These are phyloP conservation scores for Leccinum incarnatum DNA, from an alignment of 768 basidiomycete species.

Conservation along the genomic window DNA sequence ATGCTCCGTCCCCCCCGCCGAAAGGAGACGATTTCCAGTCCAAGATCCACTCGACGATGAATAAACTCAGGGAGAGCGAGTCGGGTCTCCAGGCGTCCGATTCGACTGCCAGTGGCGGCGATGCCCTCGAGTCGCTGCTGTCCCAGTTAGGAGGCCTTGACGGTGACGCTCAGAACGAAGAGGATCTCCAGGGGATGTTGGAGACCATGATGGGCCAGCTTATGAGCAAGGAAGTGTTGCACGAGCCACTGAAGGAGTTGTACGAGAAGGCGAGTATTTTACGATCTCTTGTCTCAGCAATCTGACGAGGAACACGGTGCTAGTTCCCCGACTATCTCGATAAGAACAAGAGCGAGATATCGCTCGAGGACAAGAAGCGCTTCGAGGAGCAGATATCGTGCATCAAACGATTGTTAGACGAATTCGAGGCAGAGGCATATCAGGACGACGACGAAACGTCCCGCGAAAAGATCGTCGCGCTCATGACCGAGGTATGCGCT, in stretches of 20 bases:
- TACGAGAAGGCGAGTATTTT: slow-evolving; percentile 24
- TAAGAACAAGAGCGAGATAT: slow-evolving; percentile 51
- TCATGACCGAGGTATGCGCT: slow-evolving; percentile 68
- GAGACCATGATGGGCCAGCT: slow-evolving; percentile 55
- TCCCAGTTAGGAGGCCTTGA: slow-evolving; percentile 35
- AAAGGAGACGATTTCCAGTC: slow-evolving; percentile 56
- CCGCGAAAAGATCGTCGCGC: slow-evolving; percentile 50
- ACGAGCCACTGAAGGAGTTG: slow-evolving; percentile 84
- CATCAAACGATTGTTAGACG: slow-evolving; percentile 55
- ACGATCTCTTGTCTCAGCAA: neutral
- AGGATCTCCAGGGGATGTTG: slow-evolving; percentile 62
- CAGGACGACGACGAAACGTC: slow-evolving; percentile 50
- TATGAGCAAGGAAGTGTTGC: slow-evolving; percentile 46
- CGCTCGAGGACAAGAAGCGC: slow-evolving; percentile 56
- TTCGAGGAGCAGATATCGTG: slow-evolving; percentile 60
- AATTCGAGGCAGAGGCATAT: slow-evolving; percentile 64
- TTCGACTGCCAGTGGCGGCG: slow-evolving; percentile 17
- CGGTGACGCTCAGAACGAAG: slow-evolving; percentile 40
- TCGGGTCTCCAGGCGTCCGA: slow-evolving; percentile 30
- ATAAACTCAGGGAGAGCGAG: slow-evolving; percentile 70
- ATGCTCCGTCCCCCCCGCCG: slow-evolving; percentile 4
- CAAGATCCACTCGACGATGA: slow-evolving; percentile 68
- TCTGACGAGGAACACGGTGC: slow-evolving; percentile 15
- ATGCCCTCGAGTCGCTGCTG: slow-evolving; percentile 53
- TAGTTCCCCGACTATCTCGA: slow-evolving; percentile 81